phyloP scores from a whole-genome alignment of 164 flowering plant species.

The Berberis thunbergii region DNA sequence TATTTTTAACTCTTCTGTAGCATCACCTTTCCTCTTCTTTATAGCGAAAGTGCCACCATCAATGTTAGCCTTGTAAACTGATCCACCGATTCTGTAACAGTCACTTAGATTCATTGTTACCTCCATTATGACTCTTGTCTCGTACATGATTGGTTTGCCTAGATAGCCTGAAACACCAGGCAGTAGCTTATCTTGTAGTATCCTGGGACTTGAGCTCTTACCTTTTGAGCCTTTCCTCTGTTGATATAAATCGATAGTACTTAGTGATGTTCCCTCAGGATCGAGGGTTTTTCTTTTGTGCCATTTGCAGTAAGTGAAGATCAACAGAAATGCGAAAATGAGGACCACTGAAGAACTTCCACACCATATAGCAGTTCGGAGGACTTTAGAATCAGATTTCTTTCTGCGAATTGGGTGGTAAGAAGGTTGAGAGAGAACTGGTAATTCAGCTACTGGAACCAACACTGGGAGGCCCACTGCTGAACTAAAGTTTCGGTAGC shows the following conservation, averaged over 20 bases:
- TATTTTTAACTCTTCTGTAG: slow-evolving; percentile 46
- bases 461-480: slow-evolving; percentile 14
- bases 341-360: slow-evolving; percentile 6
- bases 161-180: slow-evolving; percentile 52
- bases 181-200: slow-evolving; percentile 39
- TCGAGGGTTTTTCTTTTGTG: slow-evolving; percentile 18
- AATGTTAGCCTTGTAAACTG: slow-evolving; percentile 44
- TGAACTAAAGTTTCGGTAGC: slow-evolving; percentile 15
- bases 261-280: slow-evolving; percentile 24
- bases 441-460: slow-evolving; percentile 18
- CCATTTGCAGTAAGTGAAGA: slow-evolving; percentile 1
- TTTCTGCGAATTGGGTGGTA: not conserved
- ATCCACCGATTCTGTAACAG: slow-evolving; percentile 37
- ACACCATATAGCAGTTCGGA: slow-evolving; percentile 5
- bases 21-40: slow-evolving; percentile 41
- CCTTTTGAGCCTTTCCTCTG: slow-evolving; percentile 15
- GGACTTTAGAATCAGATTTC: slow-evolving; percentile 1
- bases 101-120: slow-evolving; percentile 51
- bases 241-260: slow-evolving; percentile 19
- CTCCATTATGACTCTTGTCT: slow-evolving; percentile 33
- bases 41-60: slow-evolving; percentile 37
- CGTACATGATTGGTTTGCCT: slow-evolving; percentile 43
- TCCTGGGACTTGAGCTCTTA: slow-evolving; percentile 19
- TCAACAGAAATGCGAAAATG: slow-evolving; percentile 5
- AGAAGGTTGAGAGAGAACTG: slow-evolving; percentile 16